These are phyloP conservation scores for Scheffersomyces illinoinensis DNA, from an alignment of 1,139 yeast species.

Conservation along the genomic window DNA sequence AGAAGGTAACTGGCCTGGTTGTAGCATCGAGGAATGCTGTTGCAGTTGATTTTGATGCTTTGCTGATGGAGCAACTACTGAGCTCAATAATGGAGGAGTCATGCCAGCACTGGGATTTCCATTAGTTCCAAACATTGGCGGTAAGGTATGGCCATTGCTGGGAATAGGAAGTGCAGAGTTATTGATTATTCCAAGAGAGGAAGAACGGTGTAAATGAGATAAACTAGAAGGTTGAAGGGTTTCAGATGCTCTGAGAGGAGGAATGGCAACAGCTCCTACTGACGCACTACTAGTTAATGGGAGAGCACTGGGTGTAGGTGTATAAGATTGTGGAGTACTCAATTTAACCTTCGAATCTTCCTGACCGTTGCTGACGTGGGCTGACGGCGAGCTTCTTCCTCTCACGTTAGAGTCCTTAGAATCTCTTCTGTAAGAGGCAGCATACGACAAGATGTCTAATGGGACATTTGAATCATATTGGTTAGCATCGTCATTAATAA, in stretches of 20 bases:
- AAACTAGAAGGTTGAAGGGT: neutral
- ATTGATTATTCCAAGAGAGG: neutral
- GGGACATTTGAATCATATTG: conserved; percentile 21
- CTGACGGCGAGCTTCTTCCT: neutral
- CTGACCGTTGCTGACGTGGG: neutral
- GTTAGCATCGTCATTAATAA: conserved; percentile 15
- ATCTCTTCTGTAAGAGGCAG: conserved; percentile 28
- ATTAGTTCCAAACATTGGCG: neutral
- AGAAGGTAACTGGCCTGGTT: neutral
- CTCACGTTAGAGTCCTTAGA: neutral
- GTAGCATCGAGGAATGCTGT: neutral
- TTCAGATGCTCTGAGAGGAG: neutral
- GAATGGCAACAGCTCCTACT: neutral
- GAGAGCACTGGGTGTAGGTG: neutral
- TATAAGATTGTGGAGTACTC: neutral
- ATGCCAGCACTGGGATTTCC: neutral
- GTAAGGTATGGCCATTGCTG: neutral
- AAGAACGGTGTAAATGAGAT: neutral
- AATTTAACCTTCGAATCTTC: neutral
- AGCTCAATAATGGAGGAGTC: neutral
- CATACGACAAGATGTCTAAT: conserved; percentile 38
- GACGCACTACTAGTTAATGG: neutral
- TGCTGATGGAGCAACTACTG: neutral
- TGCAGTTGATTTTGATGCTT: neutral
- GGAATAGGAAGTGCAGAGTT: neutral